Percentiles rank a stretch among this genome's conserved stretches.
Conservation (phyloP, 768 basidiomycete genomes). For the Piloderma croceum region DNA sequence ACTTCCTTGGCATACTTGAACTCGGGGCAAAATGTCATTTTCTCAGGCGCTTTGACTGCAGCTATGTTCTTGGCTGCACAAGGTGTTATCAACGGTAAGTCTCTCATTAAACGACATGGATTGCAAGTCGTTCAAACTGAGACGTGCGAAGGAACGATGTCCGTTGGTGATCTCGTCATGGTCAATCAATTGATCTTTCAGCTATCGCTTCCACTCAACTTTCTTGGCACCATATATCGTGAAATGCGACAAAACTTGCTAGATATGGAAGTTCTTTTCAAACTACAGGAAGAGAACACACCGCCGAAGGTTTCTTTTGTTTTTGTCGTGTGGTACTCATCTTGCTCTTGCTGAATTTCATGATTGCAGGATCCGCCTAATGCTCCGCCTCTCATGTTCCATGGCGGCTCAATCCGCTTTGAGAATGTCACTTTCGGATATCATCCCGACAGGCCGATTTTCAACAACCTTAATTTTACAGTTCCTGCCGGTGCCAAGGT, state of each 20-base stretch:
- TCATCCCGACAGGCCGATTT: conserved; percentile 88
- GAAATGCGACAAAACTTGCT: conserved; percentile 93
- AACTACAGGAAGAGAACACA: conserved; percentile 75
- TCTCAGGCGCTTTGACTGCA: conserved; percentile 85
- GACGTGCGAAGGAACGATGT: conserved; percentile 76
- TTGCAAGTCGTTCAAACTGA: background rate
- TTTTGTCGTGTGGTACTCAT: no score
- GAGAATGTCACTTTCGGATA: conserved; percentile 91
- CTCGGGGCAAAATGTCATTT: conserved; percentile 95
- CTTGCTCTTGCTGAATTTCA: no score
- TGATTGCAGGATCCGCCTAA: conserved; percentile 62
- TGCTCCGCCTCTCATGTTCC: conserved; percentile 62
- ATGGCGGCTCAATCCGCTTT: conserved; percentile 86
- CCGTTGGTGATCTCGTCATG: conserved; percentile 97
- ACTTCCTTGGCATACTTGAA: conserved; percentile 91
- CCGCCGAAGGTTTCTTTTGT: conserved; percentile 68
- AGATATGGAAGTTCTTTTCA: conserved; percentile 96
- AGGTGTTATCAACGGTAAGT: conserved; percentile 82
- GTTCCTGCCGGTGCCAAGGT: conserved; percentile 96
- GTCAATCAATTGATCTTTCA: conserved; percentile 99
- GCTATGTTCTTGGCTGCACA: conserved; percentile 98
- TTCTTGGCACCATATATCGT: conserved; percentile 94
- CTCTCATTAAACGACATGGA: background rate
- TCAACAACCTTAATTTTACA: conserved; percentile 79
- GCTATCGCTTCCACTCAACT: conserved; percentile 92